Conservation (phyloP, 768 basidiomycete species). For the Calocybe indica region DNA sequence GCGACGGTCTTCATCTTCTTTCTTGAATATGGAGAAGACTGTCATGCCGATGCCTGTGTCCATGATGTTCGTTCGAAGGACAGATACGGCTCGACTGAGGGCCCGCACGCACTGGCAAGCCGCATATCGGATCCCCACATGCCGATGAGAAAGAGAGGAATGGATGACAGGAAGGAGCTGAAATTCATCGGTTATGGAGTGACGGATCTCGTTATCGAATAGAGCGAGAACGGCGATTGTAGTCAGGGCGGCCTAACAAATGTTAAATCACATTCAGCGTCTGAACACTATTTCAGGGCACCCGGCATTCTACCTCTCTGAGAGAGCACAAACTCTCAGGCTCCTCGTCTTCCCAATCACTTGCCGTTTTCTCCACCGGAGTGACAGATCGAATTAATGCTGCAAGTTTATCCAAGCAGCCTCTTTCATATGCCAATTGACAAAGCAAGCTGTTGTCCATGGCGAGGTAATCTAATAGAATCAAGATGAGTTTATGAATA, state of each 20-base stretch:
- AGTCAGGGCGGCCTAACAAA: slow-evolving; percentile 60
- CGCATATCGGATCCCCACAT: slow-evolving; percentile 76
- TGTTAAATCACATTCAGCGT: neutral
- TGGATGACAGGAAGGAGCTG: slow-evolving; percentile 42
- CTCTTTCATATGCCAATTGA: slow-evolving; percentile 63
- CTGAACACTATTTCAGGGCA: too few relatives aligned
- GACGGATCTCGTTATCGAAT: slow-evolving; percentile 67
- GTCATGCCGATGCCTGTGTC: slow-evolving; percentile 76
- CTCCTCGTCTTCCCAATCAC: slow-evolving; percentile 60
- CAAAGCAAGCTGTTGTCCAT: slow-evolving; percentile 66
- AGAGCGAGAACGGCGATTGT: slow-evolving; percentile 69
- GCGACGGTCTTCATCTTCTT: slow-evolving; percentile 56
- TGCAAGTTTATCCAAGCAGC: slow-evolving; percentile 52
- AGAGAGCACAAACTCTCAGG: slow-evolving; percentile 50
- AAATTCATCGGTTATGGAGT: slow-evolving; percentile 52
- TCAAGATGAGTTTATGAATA: neutral
- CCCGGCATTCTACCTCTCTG: slow-evolving; percentile 54
- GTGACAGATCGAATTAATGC: slow-evolving; percentile 48
- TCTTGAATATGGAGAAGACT: slow-evolving; percentile 49
- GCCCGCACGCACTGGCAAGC: slow-evolving; percentile 84
- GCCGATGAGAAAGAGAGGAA: slow-evolving; percentile 44
- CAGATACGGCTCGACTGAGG: slow-evolving; percentile 71
- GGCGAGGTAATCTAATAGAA: slow-evolving; percentile 56
- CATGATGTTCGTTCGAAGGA: slow-evolving; percentile 78
- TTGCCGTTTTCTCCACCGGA: slow-evolving; percentile 27